Base-by-base conservation (phyloP, 176 grass and related monocot genomes). In the Zoysia japonica region DNA sequence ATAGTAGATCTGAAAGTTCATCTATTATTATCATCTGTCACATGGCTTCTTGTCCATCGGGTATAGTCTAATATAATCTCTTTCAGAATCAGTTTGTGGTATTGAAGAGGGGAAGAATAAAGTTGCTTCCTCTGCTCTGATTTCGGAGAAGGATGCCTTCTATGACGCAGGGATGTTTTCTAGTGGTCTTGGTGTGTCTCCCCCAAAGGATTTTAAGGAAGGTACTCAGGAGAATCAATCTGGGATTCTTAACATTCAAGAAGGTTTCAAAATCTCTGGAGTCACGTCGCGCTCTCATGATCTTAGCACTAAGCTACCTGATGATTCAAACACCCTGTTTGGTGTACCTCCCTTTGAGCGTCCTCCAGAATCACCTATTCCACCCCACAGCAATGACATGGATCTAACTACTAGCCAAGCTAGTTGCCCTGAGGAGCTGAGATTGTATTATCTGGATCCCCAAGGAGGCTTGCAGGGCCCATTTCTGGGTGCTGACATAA, bases 391-490 rank as follows among this genome's bases (percentile, higher is more conserved):
- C 37, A 81, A 7, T 70, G 64, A 86, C 44, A 20, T 44, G 40
- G 83, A 82, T 35, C 53, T 66, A 56, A 91, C 46, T 65, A 39
- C 81, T 61, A 69, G 50, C 53, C 82, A 80, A 54, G 65, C 54
- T 77, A 77, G 65, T 72, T 64, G 54, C 76, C 90, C 85, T 62
- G 92, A 99, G 68, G 92, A 99, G 28, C 72, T 99, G 76, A 99
- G 90, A 51, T 88, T 99, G 54, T 99, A 80, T 80, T 99, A 99
- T 81, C 84, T 80, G 75, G 96, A 99, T 81, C 96, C 96, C 11
- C 96, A 99, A 86, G 96, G 96, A 69, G 88, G 84, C 5, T 82
- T 95, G 64, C 96, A 99, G 69, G 96, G 96, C 46, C 92, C 96
- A 78, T 99, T 99, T 84, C 77, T 93, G 43, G 92, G 92, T 69